phyloP scores from a whole-genome alignment of 805 yeast genomes.

The Wickerhamiella azymoides region DNA sequence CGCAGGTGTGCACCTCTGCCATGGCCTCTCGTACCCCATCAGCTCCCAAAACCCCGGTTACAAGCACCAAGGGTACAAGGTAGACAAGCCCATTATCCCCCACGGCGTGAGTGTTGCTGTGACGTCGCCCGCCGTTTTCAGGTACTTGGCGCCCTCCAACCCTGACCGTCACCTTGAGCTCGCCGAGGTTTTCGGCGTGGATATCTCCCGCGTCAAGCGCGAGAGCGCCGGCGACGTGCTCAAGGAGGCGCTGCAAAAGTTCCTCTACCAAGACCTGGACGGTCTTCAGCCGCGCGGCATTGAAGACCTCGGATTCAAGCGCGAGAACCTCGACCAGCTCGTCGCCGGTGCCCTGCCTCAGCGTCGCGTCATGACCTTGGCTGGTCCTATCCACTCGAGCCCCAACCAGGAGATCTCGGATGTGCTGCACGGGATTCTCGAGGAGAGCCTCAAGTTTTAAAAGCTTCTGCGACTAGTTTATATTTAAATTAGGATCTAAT shows the following conservation, averaged over 20 bases:
- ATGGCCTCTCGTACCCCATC: constrained; percentile 30
- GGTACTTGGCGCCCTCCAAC: constrained; percentile 28
- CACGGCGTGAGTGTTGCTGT: constrained; percentile 35
- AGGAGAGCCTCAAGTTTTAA: constrained; percentile 7
- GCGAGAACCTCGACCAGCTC: constrained; percentile 24
- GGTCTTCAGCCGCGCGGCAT: constrained; percentile 27
- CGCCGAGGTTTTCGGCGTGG: constrained; percentile 27
- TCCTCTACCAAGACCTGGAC: constrained; percentile 24
- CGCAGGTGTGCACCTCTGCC: constrained; percentile 33
- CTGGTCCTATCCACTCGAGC: constrained; percentile 10
- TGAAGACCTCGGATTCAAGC: constrained; percentile 24
- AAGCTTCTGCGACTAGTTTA: too few relatives aligned
- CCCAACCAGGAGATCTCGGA: constrained; percentile 8
- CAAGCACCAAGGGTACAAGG: constrained; percentile 27
- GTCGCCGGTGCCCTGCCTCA: constrained; percentile 30
- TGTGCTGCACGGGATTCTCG: constrained; percentile 9
- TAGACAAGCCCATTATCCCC: constrained; percentile 30
- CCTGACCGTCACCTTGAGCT: constrained; percentile 28
- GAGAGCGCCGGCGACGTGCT: constrained; percentile 29
- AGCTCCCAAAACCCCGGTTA: constrained; percentile 28
- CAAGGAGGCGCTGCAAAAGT: constrained; percentile 25
- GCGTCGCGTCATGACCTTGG: constrained; percentile 27
- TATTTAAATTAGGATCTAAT: too few relatives aligned
- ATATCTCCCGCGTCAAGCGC: constrained; percentile 24
- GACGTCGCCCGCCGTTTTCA: constrained; percentile 32